Evolutionary conservation across 257 asterid species (phyloP).

Genomic region (Lycium ferocissimum): DNA sequence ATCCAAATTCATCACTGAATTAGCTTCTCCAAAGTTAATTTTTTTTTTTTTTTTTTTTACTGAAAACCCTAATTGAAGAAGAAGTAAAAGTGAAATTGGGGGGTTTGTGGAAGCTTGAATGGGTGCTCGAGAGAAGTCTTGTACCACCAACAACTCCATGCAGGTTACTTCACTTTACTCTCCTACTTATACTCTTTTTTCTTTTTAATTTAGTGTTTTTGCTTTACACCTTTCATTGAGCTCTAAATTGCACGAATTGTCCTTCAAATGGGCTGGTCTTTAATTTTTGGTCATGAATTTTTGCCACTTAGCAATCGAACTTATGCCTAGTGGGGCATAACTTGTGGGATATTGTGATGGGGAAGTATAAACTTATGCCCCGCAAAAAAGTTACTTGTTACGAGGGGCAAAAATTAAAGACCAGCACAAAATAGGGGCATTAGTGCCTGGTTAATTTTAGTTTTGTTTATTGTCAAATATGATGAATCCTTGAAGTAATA

Average conservation of each 20-base stretch:
- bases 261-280: no score
- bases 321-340: no score
- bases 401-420: no score
- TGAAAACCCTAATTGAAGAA: conserved; percentile 68
- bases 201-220: background rate
- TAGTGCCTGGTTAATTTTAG: background rate
- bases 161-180: conserved; percentile 38
- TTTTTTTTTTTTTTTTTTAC: conserved; percentile 25
- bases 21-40: conserved; percentile 24
- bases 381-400: no score
- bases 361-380: no score
- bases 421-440: no score
- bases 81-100: conserved; percentile 34
- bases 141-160: conserved; percentile 43
- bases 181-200: background rate
- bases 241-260: background rate
- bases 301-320: no score
- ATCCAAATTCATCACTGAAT: conserved; percentile 41
- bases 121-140: conserved; percentile 55
- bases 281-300: no score
- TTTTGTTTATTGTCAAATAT: background rate
- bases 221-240: background rate
- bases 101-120: conserved; percentile 32
- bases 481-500: background rate
- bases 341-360: no score